Percentiles rank a stretch among this genome's conserved stretches.
Conservation (phyloP, 2,329 filamentous ascomycete genomes). For the Sporothrix brasiliensis region DNA sequence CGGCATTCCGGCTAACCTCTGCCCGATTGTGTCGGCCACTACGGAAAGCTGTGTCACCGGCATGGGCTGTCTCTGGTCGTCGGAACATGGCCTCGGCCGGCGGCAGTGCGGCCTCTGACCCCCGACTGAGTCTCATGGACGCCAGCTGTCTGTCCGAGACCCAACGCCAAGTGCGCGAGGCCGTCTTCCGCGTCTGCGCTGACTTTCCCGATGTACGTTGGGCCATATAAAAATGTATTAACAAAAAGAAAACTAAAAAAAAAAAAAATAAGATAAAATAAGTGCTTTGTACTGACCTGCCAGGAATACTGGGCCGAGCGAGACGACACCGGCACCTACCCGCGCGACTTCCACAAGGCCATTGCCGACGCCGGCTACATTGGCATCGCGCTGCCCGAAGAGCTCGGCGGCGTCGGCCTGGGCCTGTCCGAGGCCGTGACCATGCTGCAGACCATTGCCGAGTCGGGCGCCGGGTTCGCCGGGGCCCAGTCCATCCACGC, state of each 20-base stretch:
- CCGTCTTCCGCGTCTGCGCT: conserved; percentile 33
- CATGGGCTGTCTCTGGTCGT: not conserved
- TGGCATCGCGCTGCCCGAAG: conserved; percentile 76
- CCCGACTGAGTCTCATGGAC: conserved; percentile 35
- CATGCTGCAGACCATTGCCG: conserved; percentile 83
- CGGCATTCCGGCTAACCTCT: not conserved
- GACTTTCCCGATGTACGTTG: conserved; percentile 31
- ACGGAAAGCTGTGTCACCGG: not conserved
- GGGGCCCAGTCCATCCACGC: conserved; percentile 65
- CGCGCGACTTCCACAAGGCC: conserved; percentile 73
- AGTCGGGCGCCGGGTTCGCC: conserved; percentile 75
- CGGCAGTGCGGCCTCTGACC: conserved; percentile 23
- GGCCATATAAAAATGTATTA: no score
- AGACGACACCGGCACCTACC: conserved; percentile 71
- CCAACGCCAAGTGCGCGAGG: conserved; percentile 34
- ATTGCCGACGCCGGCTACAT: conserved; percentile 78
- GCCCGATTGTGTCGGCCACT: conserved; percentile 7
- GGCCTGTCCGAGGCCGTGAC: conserved; percentile 81
- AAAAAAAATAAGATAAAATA: no score
- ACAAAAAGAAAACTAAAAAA: no score
- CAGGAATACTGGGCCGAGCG: conserved; percentile 54
- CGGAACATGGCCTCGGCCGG: conserved; percentile 7
- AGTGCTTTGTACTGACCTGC: conserved; percentile 62
- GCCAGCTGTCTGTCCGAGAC: conserved; percentile 32
- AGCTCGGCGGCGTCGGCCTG: conserved; percentile 72